phyloP scores from a whole-genome alignment of 2,329 filamentous ascomycete species.

The Penicillium sumatraense region DNA sequence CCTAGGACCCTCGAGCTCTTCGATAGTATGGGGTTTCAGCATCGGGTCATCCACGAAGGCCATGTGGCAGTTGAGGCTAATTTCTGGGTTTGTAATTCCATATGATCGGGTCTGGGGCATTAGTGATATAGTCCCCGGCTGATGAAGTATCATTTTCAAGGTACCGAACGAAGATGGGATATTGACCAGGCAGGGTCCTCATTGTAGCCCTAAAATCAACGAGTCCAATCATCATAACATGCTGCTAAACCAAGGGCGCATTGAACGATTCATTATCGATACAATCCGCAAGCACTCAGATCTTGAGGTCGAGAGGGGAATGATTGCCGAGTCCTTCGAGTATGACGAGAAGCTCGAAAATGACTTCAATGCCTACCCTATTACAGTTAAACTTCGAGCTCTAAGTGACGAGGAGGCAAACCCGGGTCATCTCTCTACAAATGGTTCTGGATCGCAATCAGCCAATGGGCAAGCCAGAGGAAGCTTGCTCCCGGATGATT shows the following conservation, averaged over 20 bases:
- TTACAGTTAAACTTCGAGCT: slow-evolving; percentile 63
- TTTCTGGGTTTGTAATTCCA: slow-evolving; percentile 45
- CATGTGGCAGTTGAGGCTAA: slow-evolving; percentile 71
- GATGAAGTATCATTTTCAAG: slow-evolving; percentile 7
- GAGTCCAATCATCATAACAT: slow-evolving; percentile 65
- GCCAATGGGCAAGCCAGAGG: slow-evolving; percentile 64
- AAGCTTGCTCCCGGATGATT: slow-evolving; percentile 62
- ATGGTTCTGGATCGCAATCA: slow-evolving; percentile 17
- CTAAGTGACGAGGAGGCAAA: slow-evolving; percentile 63
- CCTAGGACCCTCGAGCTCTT: slow-evolving; percentile 55
- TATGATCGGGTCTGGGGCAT: neutral
- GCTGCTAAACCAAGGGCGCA: slow-evolving; percentile 72
- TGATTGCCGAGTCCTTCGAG: slow-evolving; percentile 60
- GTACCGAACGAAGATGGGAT: slow-evolving; percentile 55
- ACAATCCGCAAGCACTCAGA: slow-evolving; percentile 61
- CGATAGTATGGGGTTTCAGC: slow-evolving; percentile 70
- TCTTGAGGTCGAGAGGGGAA: slow-evolving; percentile 63
- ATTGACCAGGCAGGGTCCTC: slow-evolving; percentile 63
- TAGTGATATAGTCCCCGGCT: neutral
- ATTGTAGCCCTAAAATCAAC: slow-evolving; percentile 64
- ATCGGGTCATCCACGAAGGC: slow-evolving; percentile 67
- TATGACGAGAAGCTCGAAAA: slow-evolving; percentile 59
- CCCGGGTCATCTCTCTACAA: slow-evolving; percentile 46
- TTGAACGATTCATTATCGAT: slow-evolving; percentile 70
- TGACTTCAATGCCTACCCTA: slow-evolving; percentile 59